phyloP scores from a whole-genome alignment of 2,329 filamentous ascomycete species.

The Pyrenochaeta sp. region DNA sequence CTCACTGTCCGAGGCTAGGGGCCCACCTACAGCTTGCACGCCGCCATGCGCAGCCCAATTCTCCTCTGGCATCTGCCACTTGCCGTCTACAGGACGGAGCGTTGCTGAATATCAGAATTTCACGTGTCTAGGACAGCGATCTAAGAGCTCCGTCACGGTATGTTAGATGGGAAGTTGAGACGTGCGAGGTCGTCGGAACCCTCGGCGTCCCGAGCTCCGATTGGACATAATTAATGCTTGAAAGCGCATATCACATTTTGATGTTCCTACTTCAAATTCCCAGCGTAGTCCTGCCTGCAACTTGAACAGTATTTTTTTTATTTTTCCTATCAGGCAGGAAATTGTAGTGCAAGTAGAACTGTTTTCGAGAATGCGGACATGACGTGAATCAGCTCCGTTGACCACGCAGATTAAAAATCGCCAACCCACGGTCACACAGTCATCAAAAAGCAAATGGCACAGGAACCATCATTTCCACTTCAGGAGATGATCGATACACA shows the following conservation, averaged over 20 bases:
- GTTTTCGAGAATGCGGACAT: too few relatives aligned
- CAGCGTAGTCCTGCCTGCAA: background rate
- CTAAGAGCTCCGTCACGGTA: background rate
- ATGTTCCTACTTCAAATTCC: background rate
- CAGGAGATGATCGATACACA: slow-evolving; percentile 19
- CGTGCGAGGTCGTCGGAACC: background rate
- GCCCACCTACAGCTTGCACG: slow-evolving; percentile 25
- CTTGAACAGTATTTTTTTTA: background rate
- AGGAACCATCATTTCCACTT: slow-evolving; percentile 4
- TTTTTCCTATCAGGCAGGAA: background rate
- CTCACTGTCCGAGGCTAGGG: background rate
- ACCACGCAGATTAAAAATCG: too few relatives aligned
- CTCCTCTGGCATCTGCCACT: slow-evolving; percentile 39
- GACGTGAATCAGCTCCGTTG: too few relatives aligned
- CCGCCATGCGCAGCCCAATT: slow-evolving; percentile 43
- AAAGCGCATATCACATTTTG: background rate
- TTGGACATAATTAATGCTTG: background rate
- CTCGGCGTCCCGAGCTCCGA: background rate
- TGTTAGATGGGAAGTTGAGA: background rate
- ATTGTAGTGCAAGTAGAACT: too few relatives aligned
- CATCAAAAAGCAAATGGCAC: slow-evolving; percentile 1
- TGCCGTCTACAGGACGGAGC: background rate
- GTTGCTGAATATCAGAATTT: background rate
- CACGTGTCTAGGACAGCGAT: background rate
- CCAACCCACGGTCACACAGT: background rate